Evolutionary conservation across 306 rosid genomes (phyloP), one percentile per base, ranked within the genome.

Genomic region (Macrotyloma uniflorum): DNA sequence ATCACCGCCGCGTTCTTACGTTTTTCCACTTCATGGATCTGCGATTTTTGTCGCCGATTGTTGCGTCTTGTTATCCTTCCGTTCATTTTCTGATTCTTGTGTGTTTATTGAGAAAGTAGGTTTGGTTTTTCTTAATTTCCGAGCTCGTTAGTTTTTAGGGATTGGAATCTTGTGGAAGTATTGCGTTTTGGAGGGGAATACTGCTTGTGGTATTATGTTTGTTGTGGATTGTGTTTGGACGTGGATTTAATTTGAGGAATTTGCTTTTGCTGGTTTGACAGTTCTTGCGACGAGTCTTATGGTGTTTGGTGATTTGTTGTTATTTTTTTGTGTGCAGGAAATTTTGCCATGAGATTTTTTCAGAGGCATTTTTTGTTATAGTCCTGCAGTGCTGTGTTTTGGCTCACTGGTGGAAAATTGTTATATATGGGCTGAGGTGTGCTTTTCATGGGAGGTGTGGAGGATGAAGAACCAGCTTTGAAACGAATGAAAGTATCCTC

Each of bases 381-480:
- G 64, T 42, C 54, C 76, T 68, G 71, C 67, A 23, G 66, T 30
- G 10, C 43, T 59, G 23, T 63, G 66, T 78, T 80, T 82, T 16
- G 59, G 64, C 71, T 71, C 55, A 18, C 74, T 42, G 38, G 65
- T 77, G 83, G 76, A 84, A 79, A 79, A 15, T 36, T 49, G n/a
- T 76, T 72, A 88, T 94, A 84, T 86, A 95, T 95, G 98, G 98
- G 93, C 97, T 94, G 98, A 94, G 93, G 91, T 85, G 83, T 73
- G 75, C 97, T 83, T 95, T 94, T 95, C 96, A 95, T 95, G 98
- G 98, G 98, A 89, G 98, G 98, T 89, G 94, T 89, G 86, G 98
- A 88, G 74, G 97, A 95, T 92, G 98, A 92, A 88, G 97, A 90
- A 86, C 98, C 98, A 89, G 98, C 90, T 71, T 85, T 88, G 43